Percentiles rank a stretch among this genome's conserved stretches.
phyloP scores from a whole-genome alignment of 768 basidiomycete species.

The Tubosaeta sp. region DNA sequence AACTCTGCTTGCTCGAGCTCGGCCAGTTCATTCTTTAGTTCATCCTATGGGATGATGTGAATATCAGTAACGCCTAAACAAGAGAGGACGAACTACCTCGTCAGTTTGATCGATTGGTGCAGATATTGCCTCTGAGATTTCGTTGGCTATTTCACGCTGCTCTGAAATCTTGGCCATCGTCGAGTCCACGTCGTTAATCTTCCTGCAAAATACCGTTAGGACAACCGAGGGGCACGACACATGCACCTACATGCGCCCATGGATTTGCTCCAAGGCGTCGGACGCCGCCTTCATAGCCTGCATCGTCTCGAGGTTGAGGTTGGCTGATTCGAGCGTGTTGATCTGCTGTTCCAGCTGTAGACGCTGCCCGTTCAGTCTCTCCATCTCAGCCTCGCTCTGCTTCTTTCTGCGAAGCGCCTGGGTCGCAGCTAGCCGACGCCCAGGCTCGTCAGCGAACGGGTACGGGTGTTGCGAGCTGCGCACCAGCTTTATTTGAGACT shows the following conservation, averaged over 20 bases:
- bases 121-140: conserved; percentile 87
- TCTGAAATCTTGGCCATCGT: conserved; percentile 87
- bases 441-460: conserved; percentile 7
- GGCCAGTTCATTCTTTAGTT: conserved; percentile 73
- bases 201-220: conserved; percentile 41
- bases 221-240: neutral
- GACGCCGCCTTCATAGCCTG: conserved; percentile 94
- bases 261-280: conserved; percentile 84
- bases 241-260: conserved; percentile 75
- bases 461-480: conserved; percentile 27
- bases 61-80: neutral
- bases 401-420: conserved; percentile 94
- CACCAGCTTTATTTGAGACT: conserved; percentile 89
- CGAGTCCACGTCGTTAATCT: conserved; percentile 82
- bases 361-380: conserved; percentile 77
- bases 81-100: conserved; percentile 50
- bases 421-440: conserved; percentile 61
- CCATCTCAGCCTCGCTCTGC: conserved; percentile 79
- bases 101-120: conserved; percentile 65
- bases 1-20: conserved; percentile 87
- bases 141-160: conserved; percentile 88
- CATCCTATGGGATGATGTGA: conserved; percentile 53
- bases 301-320: conserved; percentile 98
- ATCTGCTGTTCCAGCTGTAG: conserved; percentile 95
- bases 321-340: conserved; percentile 95